Evolutionary conservation across 495 filamentous ascomycete species (phyloP).

Genomic region (Aspergillus carlsbadensis): DNA sequence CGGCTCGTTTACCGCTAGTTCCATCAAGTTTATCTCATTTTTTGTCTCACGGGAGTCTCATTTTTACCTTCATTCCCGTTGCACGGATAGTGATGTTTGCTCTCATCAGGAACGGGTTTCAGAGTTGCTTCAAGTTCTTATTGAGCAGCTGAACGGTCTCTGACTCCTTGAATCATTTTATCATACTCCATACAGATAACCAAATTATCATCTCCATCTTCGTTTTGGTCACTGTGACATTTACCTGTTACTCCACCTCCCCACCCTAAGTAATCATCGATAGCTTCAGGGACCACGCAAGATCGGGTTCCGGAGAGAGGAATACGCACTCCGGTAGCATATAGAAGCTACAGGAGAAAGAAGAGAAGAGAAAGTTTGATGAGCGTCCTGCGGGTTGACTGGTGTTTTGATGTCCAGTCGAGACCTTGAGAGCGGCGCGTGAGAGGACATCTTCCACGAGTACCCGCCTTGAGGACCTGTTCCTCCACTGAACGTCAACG

Average conservation of each 20-base stretch:
- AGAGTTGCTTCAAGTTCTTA: neutral
- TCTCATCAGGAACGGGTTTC: neutral
- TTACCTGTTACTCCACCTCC: slow-evolving; percentile 10
- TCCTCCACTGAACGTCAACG: slow-evolving; percentile 20
- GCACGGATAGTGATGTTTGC: slow-evolving; percentile 13
- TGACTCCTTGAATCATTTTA: neutral
- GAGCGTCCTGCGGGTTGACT: slow-evolving; percentile 4
- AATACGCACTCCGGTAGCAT: neutral
- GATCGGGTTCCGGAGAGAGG: neutral
- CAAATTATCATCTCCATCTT: neutral
- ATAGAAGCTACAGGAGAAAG: neutral
- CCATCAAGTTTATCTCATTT: neutral
- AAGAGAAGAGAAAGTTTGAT: neutral
- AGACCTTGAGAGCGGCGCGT: slow-evolving; percentile 18
- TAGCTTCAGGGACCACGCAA: neutral
- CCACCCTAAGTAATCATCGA: slow-evolving; percentile 16
- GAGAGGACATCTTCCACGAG: slow-evolving; percentile 15
- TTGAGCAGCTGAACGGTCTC: neutral
- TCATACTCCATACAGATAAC: neutral
- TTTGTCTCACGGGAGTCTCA: neutral
- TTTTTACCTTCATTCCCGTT: neutral
- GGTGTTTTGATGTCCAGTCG: neutral
- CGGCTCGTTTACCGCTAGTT: neutral
- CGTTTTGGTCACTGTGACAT: neutral
- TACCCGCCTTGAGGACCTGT: slow-evolving; percentile 21